Conservation (phyloP, 352 stramenopile genomes). For the Salisapilia sapeloensis region DNA sequence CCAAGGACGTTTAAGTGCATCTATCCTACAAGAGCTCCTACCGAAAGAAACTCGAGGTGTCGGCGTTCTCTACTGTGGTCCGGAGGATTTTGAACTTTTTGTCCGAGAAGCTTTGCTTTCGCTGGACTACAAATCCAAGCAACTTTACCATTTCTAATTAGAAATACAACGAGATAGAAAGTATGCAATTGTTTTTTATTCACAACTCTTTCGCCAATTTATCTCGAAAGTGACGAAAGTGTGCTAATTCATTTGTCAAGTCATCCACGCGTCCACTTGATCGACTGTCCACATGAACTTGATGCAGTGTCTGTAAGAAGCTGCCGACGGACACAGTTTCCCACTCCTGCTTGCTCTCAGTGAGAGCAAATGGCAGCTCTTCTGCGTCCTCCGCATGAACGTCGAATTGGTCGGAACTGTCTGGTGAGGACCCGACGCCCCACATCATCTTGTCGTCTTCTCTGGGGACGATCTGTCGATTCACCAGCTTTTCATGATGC, state of each 20-base stretch:
- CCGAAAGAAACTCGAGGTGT: constrained; percentile 16
- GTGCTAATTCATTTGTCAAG: constrained; percentile 36
- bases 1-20: constrained; percentile 26
- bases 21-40: constrained; percentile 23
- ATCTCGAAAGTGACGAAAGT: constrained; percentile 47
- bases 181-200: constrained; percentile 1
- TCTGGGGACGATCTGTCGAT: too few relatives aligned
- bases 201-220: constrained; percentile 28
- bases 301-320: constrained; percentile 69
- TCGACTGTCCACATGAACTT: too few relatives aligned
- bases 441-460: constrained; percentile 18
- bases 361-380: constrained; percentile 44
- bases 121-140: constrained; percentile 23
- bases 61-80: constrained; percentile 55
- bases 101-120: constrained; percentile 19
- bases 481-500: too few relatives aligned
- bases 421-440: constrained; percentile 6
- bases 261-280: constrained; percentile 1
- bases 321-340: constrained; percentile 48
- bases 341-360: constrained; percentile 8
- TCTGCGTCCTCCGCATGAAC: constrained; percentile 5
- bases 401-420: constrained; percentile 1
- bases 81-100: constrained; percentile 51
- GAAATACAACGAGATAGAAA: too few relatives aligned
- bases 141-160: constrained; percentile 62